phyloP scores from a whole-genome alignment of 805 yeast species.

The Candida pini region DNA sequence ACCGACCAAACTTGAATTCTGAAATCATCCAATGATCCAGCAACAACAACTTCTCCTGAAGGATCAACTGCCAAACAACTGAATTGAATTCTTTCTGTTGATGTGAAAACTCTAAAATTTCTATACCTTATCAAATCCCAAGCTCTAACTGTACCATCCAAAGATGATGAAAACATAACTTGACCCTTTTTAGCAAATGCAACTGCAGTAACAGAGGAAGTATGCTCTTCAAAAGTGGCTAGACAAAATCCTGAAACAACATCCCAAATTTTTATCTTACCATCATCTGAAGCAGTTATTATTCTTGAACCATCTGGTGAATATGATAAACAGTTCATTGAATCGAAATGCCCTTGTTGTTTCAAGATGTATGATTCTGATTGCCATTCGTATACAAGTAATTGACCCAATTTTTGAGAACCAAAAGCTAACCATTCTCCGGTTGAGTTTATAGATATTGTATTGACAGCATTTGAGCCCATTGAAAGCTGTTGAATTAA shows the following conservation, averaged over 20 bases:
- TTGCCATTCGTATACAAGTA: slow-evolving; percentile 97
- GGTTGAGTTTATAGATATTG: slow-evolving; percentile 68
- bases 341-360: slow-evolving; percentile 96
- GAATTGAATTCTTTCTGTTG: slow-evolving; percentile 83
- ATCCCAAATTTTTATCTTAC: slow-evolving; percentile 96
- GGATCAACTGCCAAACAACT: slow-evolving; percentile 91
- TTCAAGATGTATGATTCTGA: slow-evolving; percentile 91
- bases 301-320: slow-evolving; percentile 93
- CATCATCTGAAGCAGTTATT: slow-evolving; percentile 95
- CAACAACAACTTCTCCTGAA: slow-evolving; percentile 93
- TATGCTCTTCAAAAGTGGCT: slow-evolving; percentile 87
- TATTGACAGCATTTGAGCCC: slow-evolving; percentile 86
- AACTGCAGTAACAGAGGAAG: slow-evolving; percentile 81
- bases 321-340: slow-evolving; percentile 76
- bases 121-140: slow-evolving; percentile 93
- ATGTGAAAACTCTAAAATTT: slow-evolving; percentile 91
- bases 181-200: slow-evolving; percentile 86
- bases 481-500: slow-evolving; percentile 81
- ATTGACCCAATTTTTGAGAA: slow-evolving; percentile 83
- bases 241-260: slow-evolving; percentile 86
- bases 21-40: slow-evolving; percentile 85
- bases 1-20: slow-evolving; percentile 97
- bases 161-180: slow-evolving; percentile 83
- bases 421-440: slow-evolving; percentile 99
- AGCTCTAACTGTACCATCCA: slow-evolving; percentile 96